Evolutionary conservation across 2,329 filamentous ascomycete species (phyloP), one percentile per base, ranked within the genome.

Genomic region (Pochonia chlamydosporia): DNA sequence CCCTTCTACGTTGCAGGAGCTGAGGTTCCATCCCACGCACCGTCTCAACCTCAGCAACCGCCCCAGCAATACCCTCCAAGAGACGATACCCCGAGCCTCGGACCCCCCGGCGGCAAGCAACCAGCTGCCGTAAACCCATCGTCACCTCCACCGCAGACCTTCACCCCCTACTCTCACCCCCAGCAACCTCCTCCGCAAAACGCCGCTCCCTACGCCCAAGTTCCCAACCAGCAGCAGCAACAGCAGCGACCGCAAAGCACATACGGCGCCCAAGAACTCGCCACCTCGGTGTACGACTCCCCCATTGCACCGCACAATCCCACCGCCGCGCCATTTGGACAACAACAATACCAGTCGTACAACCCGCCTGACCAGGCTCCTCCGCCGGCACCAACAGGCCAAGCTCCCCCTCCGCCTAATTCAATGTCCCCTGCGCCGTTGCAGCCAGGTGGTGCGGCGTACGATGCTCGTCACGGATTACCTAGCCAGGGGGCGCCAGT

Each of bases 231-330:
- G 16, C 44, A 43, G n/a, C 35, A n/a, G 23, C 56, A 57, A 43
- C 49, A 67, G 61, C 79, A 79, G 48, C 79, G 78, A 14, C 83
- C 82, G 3, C 78, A 83, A 59, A 85, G 81, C 63, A 85, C 80
- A 10, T 86, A 85, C 56, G 82, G 83, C 24, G 79, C 87, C 1
- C 87, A 91, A 65, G 87, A 92, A 67, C 72, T 92, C 40, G 84
- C 86, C 23, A 89, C 87, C 1, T 87, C 85, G 1, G 81, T 80
- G 9, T 91, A 90, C 59, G 85, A 90, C 63, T 87, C 85, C 3
- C 87, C 86, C 36, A 75, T 87, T 33, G 79, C 74, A 11, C 64
- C 73, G 5, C 73, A 77, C 60, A 74, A 73, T 58, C 68, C 70
- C 25, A 48, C 56, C 49, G 50, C 59, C 43, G 53, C 52, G 62